Conservation (phyloP, 768 basidiomycete species). For the Leccinum broughii region DNA sequence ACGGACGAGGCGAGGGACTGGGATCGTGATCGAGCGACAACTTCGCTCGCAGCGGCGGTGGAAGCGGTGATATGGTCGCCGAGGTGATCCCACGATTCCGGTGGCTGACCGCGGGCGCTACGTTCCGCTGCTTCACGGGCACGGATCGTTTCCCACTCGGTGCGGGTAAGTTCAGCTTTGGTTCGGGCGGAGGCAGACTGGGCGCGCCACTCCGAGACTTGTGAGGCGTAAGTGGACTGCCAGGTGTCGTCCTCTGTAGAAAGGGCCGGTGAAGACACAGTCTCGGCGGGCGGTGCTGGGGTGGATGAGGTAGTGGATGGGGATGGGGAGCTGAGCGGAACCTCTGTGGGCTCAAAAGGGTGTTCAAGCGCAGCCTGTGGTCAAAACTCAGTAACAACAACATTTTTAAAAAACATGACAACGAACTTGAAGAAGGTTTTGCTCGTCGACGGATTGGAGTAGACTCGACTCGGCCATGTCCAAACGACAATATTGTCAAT, state of each 20-base stretch:
- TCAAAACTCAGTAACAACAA: not conserved
- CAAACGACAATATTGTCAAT: not conserved
- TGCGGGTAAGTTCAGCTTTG: conserved; percentile 74
- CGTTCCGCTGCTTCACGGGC: conserved; percentile 45
- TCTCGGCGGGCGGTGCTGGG: not conserved
- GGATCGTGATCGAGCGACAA: conserved; percentile 20
- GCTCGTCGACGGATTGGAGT: conserved; percentile 25
- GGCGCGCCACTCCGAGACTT: conserved; percentile 68
- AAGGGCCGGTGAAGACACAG: not conserved
- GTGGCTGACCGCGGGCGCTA: conserved; percentile 27
- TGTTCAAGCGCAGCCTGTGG: conserved; percentile 26
- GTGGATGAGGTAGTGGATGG: not conserved
- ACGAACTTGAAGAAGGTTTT: conserved; percentile 25
- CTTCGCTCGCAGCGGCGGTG: conserved; percentile 18
- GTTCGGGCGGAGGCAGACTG: conserved; percentile 70
- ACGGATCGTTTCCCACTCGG: conserved; percentile 69
- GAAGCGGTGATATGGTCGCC: conserved; percentile 30
- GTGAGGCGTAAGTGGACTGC: conserved; percentile 69
- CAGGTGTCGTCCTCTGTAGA: conserved; percentile 46
- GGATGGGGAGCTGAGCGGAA: conserved; percentile 13
- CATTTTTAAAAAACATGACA: not conserved
- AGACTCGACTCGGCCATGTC: conserved; percentile 29
- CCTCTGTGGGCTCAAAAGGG: conserved; percentile 29
- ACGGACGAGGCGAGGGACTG: conserved; percentile 22
- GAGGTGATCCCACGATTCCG: conserved; percentile 23